Conservation (phyloP, 2,329 filamentous ascomycete genomes). For the Fusarium lateritium region DNA sequence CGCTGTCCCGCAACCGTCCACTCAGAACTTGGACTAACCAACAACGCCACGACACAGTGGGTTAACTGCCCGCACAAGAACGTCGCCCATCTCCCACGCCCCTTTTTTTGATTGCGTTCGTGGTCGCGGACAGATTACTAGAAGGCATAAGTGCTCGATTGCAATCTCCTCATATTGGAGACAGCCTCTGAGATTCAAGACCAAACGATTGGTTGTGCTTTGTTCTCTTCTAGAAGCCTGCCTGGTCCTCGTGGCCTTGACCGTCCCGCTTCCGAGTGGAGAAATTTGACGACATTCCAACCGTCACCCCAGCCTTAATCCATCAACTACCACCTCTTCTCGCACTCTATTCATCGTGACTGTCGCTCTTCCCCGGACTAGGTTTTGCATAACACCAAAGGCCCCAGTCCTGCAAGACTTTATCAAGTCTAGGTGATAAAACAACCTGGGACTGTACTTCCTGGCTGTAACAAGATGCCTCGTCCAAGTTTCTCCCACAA, state of each 20-base stretch:
- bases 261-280: conserved; percentile 45
- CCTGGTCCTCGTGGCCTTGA: conserved; percentile 37
- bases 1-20: conserved; percentile 45
- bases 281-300: conserved; percentile 47
- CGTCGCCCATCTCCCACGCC: conserved; percentile 29
- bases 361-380: conserved; percentile 4
- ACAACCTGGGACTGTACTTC: neutral
- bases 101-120: conserved; percentile 35
- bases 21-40: conserved; percentile 32
- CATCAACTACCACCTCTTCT: conserved; percentile 31
- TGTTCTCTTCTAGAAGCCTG: conserved; percentile 31
- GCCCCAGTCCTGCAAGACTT: neutral
- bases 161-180: conserved; percentile 20
- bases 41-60: conserved; percentile 39
- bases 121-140: conserved; percentile 13
- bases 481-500: conserved; percentile 66
- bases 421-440: conserved; percentile 1
- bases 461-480: conserved; percentile 55
- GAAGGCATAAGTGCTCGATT: conserved; percentile 1
- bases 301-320: conserved; percentile 29
- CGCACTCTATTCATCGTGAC: conserved; percentile 12
- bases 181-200: conserved; percentile 10
- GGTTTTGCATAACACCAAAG: neutral
- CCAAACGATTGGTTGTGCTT: conserved; percentile 24
- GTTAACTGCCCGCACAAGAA: conserved; percentile 36